Base-by-base conservation (phyloP, 2,329 filamentous ascomycete genomes). In the Paraphaeosphaeria minitans region DNA sequence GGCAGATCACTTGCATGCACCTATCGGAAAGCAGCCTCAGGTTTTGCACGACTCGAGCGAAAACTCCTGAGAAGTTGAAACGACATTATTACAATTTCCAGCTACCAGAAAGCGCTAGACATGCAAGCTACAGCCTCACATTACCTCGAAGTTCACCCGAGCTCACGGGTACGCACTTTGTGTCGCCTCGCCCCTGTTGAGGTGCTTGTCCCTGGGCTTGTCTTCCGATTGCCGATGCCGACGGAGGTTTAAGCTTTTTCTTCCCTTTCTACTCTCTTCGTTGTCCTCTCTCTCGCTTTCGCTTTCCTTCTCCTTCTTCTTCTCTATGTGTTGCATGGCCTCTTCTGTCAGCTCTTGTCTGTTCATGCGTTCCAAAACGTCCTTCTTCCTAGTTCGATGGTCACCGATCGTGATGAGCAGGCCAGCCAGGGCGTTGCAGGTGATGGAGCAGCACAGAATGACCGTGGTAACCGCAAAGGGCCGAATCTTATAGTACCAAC, bases 331-430 rank as follows among this genome's bases (percentile, higher is more conserved):
- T 63, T 82, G 81, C 64, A 89, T 87, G 0, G 87, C 87, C 65
- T 87, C 81, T 48, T 83, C 78, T 0, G 92, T 96, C 56, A 96
- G 76, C 63, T 92, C 87, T 72, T 95, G 92, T 31, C 91, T 81
- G 68, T 90, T 86, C 77, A 95, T 85, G 46, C 88, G 84, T 70
- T 93, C 88, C 22, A 93, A 81, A 0, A 96, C 90, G 43, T 96
- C 91, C 84, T 93, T 94, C 83, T 96, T 96, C 52, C 92, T 82
- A 1, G 91, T 93, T 62, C 84, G 85, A 21, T 88, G 84, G 70
- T 94, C 91, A 1, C 92, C 92, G 16, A 92, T 82, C 64, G 83
- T 87, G 72, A 96, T 96, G 27, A 94, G 73, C 1, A 96, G 77
- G 3, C 92, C 92, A 0, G 89, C 92, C 0, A 85, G 85, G 63